A percentile compares a stretch with the other conserved stretches of the same genome.
These are phyloP conservation scores for Polyporus tsugae DNA, from an alignment of 1,284 basidiomycete genomes.

Conservation along the genomic window DNA sequence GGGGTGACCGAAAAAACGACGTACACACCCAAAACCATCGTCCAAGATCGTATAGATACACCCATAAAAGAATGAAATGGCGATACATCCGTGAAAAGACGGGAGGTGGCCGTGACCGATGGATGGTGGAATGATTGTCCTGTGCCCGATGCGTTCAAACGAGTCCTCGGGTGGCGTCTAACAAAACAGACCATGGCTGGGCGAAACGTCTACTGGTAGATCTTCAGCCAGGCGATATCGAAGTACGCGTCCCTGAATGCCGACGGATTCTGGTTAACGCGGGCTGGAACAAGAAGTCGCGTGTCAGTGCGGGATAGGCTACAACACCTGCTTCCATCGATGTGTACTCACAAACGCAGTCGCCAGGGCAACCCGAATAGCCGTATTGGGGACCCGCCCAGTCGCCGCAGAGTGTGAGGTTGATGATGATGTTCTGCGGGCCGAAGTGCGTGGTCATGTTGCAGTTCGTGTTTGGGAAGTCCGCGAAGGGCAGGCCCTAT, in stretches of 20 bases:
- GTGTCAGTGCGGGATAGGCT: neutral
- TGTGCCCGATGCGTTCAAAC: neutral
- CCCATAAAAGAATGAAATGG: neutral
- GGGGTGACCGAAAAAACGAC: neutral
- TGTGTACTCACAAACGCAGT: neutral
- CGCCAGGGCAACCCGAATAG: neutral
- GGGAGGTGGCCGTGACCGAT: neutral
- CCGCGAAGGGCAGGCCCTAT: slow-evolving; percentile 53
- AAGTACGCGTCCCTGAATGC: slow-evolving; percentile 75
- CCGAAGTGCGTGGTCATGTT: slow-evolving; percentile 57
- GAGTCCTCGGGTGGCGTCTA: neutral
- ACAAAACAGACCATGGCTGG: neutral
- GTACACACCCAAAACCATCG: neutral
- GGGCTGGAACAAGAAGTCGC: neutral
- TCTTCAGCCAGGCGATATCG: slow-evolving; percentile 61
- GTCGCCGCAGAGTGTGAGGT: slow-evolving; percentile 45
- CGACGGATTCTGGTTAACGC: slow-evolving; percentile 52
- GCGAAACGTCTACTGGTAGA: slow-evolving; percentile 40
- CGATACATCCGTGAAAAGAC: neutral
- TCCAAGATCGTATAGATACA: neutral
- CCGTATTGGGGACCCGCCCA: neutral
- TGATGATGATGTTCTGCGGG: slow-evolving; percentile 64
- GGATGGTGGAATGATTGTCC: neutral
- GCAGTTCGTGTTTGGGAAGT: slow-evolving; percentile 60
- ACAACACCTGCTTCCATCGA: neutral